phyloP scores from a whole-genome alignment of 495 filamentous ascomycete genomes.

The Aspergillus taichungensis region DNA sequence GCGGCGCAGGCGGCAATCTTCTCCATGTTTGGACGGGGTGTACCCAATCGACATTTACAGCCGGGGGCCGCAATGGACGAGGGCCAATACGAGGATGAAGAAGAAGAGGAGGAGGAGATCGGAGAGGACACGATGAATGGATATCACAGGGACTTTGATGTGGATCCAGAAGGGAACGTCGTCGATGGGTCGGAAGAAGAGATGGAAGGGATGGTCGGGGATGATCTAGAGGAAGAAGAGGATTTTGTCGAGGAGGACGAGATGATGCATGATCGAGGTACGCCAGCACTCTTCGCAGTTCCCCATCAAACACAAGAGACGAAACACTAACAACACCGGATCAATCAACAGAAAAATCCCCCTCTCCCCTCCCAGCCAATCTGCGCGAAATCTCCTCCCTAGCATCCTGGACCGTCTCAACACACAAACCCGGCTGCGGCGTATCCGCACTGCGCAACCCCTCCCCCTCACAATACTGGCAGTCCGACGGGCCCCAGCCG shows the following conservation, averaged over 20 bases:
- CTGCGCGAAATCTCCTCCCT: slow-evolving; percentile 92
- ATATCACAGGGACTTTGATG: slow-evolving; percentile 5
- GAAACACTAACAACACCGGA: neutral
- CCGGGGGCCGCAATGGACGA: slow-evolving; percentile 7
- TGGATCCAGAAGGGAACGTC: slow-evolving; percentile 14
- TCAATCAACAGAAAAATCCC: slow-evolving; percentile 10
- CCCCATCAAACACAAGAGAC: neutral
- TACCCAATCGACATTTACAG: slow-evolving; percentile 9
- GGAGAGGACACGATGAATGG: slow-evolving; percentile 5
- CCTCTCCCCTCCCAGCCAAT: slow-evolving; percentile 32
- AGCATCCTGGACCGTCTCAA: slow-evolving; percentile 86
- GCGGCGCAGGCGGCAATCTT: slow-evolving; percentile 22
- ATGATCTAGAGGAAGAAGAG: slow-evolving; percentile 30
- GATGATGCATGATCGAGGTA: slow-evolving; percentile 34
- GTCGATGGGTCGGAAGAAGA: slow-evolving; percentile 15
- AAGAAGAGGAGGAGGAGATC: slow-evolving; percentile 9
- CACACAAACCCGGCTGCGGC: slow-evolving; percentile 84
- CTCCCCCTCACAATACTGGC: slow-evolving; percentile 79
- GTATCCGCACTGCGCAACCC: slow-evolving; percentile 76
- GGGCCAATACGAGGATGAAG: slow-evolving; percentile 8
- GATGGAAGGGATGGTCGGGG: slow-evolving; percentile 24
- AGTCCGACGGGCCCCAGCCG: slow-evolving; percentile 93
- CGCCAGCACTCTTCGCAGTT: neutral
- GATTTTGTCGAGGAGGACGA: slow-evolving; percentile 38
- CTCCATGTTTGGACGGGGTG: slow-evolving; percentile 27